Base-by-base conservation (phyloP, 2,329 filamentous ascomycete species). In the Cytospora piceae region DNA sequence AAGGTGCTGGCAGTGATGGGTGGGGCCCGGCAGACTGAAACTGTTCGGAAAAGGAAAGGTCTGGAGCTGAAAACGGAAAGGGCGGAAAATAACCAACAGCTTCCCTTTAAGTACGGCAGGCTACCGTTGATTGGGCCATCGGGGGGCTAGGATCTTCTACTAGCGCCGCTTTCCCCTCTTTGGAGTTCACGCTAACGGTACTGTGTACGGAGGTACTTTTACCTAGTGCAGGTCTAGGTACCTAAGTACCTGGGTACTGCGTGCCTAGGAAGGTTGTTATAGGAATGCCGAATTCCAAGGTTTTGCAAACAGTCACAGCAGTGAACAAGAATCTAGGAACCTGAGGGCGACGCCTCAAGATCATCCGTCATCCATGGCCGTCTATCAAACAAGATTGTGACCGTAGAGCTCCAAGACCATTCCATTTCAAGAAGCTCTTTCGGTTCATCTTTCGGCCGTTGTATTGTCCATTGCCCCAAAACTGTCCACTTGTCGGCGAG, bases 101-200 rank as follows among this genome's bases (percentile, higher is more conserved):
- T 63, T 63, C 61, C 61, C 46, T 49, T 57, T 57, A 63, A 63
- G 53, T 57, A 63, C 53, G 8, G 56, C 55, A 3, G 9, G 22
- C 39, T 39, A 24, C 52, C 24, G 24, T n/a, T 63, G 61, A 63
- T 63, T 63, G 61, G 61, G 22, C 11, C 2, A 37, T 22, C 17
- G 12, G 22, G 17, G n/a, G 46, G 11, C 46, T n/a, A 49, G 46
- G 42, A 24, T 22, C n/a, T 49, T 49, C 4, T 14, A 49, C 46
- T 49, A 49, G 46, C 11, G 46, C 46, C 22, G 46, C n/a, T 24
- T 49, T 49, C 46, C 46, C 46, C 46, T 49, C 46, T 49, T 49
- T 20, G 46, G 46, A 24, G 8, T 24, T 49, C n/a, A 49, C 46
- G 46, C 46, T 49, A 49, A 49, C n/a, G 37, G 37, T 39, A 39